Percentiles rank a stretch among this genome's conserved stretches.
Conservation (phyloP, 257 asterid genomes). For the Ballota nigra region DNA sequence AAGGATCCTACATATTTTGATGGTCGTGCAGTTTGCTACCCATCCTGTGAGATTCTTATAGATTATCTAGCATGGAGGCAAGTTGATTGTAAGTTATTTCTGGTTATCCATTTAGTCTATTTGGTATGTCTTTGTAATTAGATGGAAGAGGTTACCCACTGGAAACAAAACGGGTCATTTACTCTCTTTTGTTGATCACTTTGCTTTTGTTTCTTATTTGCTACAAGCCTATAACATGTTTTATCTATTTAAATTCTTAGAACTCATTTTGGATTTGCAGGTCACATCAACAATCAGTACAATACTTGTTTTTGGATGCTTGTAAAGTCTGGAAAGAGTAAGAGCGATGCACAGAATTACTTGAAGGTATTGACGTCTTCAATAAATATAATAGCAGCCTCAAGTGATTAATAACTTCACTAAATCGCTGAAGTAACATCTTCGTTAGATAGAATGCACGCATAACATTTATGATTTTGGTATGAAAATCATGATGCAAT, state of each 20-base stretch:
- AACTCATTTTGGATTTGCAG: conserved; percentile 35
- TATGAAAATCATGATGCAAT: too few species aligned
- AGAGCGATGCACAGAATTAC: conserved; percentile 59
- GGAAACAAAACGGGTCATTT: not conserved
- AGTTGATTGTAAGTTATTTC: conserved; percentile 74
- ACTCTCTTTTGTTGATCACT: not conserved
- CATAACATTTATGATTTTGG: too few species aligned
- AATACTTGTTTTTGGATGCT: conserved; percentile 97
- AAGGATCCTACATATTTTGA: conserved; percentile 69
- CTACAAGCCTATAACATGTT: not conserved
- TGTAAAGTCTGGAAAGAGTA: conserved; percentile 80
- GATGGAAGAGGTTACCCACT: too few species aligned
- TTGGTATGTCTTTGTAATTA: too few species aligned
- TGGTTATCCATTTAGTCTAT: too few species aligned
- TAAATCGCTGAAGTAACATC: too few species aligned
- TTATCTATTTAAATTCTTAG: conserved; percentile 3
- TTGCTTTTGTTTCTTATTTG: not conserved
- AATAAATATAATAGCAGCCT: too few species aligned
- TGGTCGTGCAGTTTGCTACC: conserved; percentile 86
- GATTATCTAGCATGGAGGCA: conserved; percentile 96
- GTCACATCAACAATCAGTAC: conserved; percentile 92
- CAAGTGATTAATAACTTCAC: too few species aligned
- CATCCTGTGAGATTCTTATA: conserved; percentile 57
- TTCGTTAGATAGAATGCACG: too few species aligned
- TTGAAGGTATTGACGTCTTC: conserved; percentile 76